phyloP scores from a whole-genome alignment of 768 basidiomycete species.

The Inosperma sp. region DNA sequence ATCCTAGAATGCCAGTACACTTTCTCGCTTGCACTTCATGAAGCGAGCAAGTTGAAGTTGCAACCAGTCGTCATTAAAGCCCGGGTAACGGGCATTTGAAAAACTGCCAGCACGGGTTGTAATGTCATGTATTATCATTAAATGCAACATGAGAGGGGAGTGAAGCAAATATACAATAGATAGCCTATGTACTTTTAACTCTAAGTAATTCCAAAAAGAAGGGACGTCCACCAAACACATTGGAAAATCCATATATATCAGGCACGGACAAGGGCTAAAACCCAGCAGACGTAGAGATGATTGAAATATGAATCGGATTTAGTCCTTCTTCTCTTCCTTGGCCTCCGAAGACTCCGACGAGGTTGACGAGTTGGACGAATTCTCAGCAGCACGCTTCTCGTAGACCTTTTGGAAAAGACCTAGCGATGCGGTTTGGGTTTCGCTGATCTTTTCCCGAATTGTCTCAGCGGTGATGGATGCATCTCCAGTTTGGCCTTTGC shows the following conservation, averaged over 20 bases:
- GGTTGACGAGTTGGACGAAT: conserved; percentile 29
- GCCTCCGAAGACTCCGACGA: conserved; percentile 44
- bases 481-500: conserved; percentile 87
- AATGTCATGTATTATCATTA: conserved; percentile 2
- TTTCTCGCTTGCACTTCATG: not conserved
- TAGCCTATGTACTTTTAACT: conserved; percentile 29
- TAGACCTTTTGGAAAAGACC: conserved; percentile 98
- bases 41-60: not conserved
- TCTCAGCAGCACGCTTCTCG: conserved; percentile 85
- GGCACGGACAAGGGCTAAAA: conserved; percentile 10
- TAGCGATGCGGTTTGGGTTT: conserved; percentile 91
- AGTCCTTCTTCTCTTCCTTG: conserved; percentile 86
- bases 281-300: conserved; percentile 9
- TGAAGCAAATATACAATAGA: conserved; percentile 16
- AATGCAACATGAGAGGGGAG: conserved; percentile 21
- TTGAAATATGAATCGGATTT: conserved; percentile 28
- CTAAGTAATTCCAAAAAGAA: conserved; percentile 26
- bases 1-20: no score
- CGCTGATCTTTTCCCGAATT: conserved; percentile 89
- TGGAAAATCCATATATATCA: conserved; percentile 4
- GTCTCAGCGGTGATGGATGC: conserved; percentile 73
- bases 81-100: not conserved
- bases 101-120: conserved; percentile 9
- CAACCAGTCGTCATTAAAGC: not conserved
- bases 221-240: conserved; percentile 17